Evolutionary conservation across 805 yeast species (phyloP).

Genomic region (fission yeast (Schizosaccharomyces pombe)): DNA sequence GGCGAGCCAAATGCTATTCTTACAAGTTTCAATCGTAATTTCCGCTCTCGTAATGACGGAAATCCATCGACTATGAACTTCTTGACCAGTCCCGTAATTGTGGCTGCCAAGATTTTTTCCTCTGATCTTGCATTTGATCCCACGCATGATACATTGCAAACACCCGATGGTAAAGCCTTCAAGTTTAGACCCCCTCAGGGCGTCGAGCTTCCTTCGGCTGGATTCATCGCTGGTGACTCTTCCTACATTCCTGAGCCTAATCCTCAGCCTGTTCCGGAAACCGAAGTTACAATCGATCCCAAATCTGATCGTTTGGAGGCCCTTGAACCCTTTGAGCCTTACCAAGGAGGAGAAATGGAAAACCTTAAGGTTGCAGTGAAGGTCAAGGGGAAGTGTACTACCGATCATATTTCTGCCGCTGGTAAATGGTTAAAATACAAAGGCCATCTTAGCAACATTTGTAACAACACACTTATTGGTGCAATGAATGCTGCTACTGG

Average conservation of each 20-base stretch:
- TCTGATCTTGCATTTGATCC: constrained; percentile 96
- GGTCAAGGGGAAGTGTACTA: constrained; percentile 92
- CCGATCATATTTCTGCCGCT: constrained; percentile 98
- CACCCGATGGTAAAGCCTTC: constrained; percentile 75
- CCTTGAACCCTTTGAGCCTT: constrained; percentile 78
- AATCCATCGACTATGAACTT: constrained; percentile 93
- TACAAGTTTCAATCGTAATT: constrained; percentile 93
- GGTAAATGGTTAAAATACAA: constrained; percentile 99
- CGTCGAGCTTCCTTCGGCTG: constrained; percentile 68
- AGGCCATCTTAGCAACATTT: constrained; percentile 96
- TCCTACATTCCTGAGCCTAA: constrained; percentile 87
- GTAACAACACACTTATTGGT: constrained; percentile 98
- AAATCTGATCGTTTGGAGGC: constrained; percentile 87
- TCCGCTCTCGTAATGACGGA: constrained; percentile 94
- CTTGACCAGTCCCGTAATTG: constrained; percentile 86
- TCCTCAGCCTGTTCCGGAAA: constrained; percentile 59
- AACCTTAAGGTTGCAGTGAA: constrained; percentile 84
- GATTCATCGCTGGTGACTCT: constrained; percentile 70
- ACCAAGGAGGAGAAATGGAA: constrained; percentile 88
- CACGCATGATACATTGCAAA: constrained; percentile 67
- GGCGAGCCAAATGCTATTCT: constrained; percentile 67
- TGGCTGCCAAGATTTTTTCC: constrained; percentile 82
- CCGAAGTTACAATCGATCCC: constrained; percentile 60
- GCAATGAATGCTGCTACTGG: constrained; percentile 91
- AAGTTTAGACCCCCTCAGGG: constrained; percentile 71